Evolutionary conservation across 805 yeast species (phyloP).

Genomic region (Candida yuanshanica): DNA sequence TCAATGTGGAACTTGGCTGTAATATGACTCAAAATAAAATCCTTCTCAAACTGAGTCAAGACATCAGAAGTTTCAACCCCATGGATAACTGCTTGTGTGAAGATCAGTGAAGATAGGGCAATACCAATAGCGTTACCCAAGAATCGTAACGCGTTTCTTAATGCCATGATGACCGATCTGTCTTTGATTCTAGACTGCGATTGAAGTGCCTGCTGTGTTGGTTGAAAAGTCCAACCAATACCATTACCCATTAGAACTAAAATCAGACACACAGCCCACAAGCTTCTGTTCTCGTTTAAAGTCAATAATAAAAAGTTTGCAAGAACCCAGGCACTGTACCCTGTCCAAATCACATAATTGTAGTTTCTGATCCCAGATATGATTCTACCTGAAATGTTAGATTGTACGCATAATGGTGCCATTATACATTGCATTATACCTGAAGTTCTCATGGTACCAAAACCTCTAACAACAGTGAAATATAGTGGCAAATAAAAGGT

Average conservation of each 20-base stretch:
- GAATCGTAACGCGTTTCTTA: conserved; percentile 4
- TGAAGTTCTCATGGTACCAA: conserved; percentile 4
- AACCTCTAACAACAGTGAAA: conserved; percentile 30
- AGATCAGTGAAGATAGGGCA: conserved; percentile 6
- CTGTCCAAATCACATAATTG: conserved; percentile 33
- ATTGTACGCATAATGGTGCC: conserved; percentile 34
- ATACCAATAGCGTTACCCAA: conserved; percentile 7
- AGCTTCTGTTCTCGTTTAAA: conserved; percentile 25
- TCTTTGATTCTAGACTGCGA: conserved; percentile 3
- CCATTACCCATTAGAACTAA: conserved; percentile 36
- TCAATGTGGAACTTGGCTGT: background rate
- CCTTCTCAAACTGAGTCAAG: background rate
- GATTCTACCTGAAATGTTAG: conserved; percentile 41
- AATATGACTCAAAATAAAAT: conserved; percentile 1
- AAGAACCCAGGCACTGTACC: conserved; percentile 37
- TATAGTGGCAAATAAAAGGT: conserved; percentile 44
- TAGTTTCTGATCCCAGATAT: conserved; percentile 40
- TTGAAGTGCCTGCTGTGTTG: conserved; percentile 10
- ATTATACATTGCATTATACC: conserved; percentile 35
- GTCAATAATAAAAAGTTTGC: conserved; percentile 34
- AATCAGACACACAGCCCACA: conserved; percentile 29
- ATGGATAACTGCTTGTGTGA: conserved; percentile 1
- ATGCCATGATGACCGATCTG: conserved; percentile 4
- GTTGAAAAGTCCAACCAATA: conserved; percentile 28
- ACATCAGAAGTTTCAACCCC: background rate